Evolutionary conservation across 495 filamentous ascomycete species (phyloP).

Genomic region (Cercophora sp.): DNA sequence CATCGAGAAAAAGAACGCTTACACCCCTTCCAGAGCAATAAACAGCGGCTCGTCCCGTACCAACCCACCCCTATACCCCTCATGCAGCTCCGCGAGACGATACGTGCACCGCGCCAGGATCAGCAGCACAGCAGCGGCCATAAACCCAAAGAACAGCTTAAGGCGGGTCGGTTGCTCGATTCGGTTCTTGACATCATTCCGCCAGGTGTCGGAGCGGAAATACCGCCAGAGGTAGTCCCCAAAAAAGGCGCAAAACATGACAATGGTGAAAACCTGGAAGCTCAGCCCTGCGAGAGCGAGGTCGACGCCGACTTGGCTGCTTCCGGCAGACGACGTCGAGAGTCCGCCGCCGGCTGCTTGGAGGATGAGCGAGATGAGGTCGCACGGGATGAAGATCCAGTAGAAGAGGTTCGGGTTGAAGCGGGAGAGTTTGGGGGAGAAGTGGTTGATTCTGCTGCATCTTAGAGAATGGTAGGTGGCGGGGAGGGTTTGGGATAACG

Average conservation of each 20-base stretch:
- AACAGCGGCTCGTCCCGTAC: conserved; percentile 42
- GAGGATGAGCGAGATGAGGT: conserved; percentile 46
- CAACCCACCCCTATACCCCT: conserved; percentile 42
- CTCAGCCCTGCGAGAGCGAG: conserved; percentile 49
- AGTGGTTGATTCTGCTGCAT: conserved; percentile 36
- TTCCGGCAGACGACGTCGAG: conserved; percentile 27
- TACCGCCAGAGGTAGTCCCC: conserved; percentile 40
- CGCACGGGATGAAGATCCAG: conserved; percentile 52
- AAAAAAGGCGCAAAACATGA: conserved; percentile 37
- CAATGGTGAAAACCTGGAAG: conserved; percentile 43
- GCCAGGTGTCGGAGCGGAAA: conserved; percentile 9
- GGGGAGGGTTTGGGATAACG: not conserved
- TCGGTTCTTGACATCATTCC: not conserved
- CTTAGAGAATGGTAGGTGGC: not conserved
- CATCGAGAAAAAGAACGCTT: conserved; percentile 9
- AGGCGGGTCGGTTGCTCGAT: conserved; percentile 15
- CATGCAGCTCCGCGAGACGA: conserved; percentile 46
- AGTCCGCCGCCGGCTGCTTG: conserved; percentile 50
- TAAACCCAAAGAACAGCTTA: conserved; percentile 38
- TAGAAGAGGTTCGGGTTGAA: conserved; percentile 47
- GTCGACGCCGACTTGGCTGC: conserved; percentile 33
- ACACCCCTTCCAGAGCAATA: conserved; percentile 47
- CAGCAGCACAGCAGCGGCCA: conserved; percentile 35
- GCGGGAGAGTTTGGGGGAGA: conserved; percentile 36
- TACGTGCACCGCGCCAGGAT: conserved; percentile 45